phyloP scores from a whole-genome alignment of 2,329 filamentous ascomycete species.

The Botrytis porri region DNA sequence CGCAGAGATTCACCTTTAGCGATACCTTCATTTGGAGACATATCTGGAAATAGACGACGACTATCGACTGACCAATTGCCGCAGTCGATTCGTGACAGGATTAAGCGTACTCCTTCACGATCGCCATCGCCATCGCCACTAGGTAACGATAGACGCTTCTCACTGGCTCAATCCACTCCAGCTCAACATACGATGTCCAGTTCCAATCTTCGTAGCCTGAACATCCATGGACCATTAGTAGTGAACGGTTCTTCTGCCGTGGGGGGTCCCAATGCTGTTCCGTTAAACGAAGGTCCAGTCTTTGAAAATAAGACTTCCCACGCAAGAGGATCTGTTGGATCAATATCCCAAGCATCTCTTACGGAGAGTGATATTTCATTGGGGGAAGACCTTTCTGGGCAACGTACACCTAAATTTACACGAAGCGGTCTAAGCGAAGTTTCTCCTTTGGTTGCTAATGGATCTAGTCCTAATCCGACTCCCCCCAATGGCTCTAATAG shows the following conservation, averaged over 20 bases:
- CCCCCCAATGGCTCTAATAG: constrained; percentile 19
- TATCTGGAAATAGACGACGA: constrained; percentile 30
- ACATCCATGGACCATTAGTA: constrained; percentile 33
- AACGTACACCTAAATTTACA: constrained; percentile 32
- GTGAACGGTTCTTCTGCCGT: constrained; percentile 33
- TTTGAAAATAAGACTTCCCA: constrained; percentile 30
- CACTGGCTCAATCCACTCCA: constrained; percentile 31
- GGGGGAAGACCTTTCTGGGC: constrained; percentile 30
- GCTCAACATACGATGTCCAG: constrained; percentile 32
- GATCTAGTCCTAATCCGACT: constrained; percentile 21
- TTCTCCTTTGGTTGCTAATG: constrained; percentile 33
- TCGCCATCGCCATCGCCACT: constrained; percentile 40
- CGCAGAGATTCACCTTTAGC: constrained; percentile 30
- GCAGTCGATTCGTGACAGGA: constrained; percentile 36
- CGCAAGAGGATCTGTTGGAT: constrained; percentile 32
- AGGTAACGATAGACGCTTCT: constrained; percentile 36
- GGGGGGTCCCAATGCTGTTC: neutral
- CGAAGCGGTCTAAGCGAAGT: constrained; percentile 24
- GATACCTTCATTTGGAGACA: constrained; percentile 38
- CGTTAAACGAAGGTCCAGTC: constrained; percentile 30
- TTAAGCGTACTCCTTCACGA: constrained; percentile 34
- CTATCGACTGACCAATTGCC: constrained; percentile 38
- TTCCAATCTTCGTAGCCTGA: constrained; percentile 32
- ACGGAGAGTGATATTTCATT: constrained; percentile 29
- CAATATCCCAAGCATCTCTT: constrained; percentile 31